Conservation (phyloP, 2,329 filamentous ascomycete genomes). For the Coniochaeta pulveracea region DNA sequence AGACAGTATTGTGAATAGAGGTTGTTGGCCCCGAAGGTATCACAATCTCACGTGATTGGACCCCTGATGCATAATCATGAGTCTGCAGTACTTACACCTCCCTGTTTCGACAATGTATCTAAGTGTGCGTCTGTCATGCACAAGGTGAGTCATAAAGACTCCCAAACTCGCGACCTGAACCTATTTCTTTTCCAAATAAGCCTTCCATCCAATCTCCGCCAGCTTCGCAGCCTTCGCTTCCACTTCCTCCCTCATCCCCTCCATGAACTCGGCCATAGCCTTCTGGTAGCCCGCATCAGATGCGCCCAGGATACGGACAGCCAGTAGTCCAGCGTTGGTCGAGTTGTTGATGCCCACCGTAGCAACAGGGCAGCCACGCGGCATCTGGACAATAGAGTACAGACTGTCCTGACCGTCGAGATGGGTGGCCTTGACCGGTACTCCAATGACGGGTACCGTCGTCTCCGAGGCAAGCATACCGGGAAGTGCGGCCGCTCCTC, state of each 20-base stretch:
- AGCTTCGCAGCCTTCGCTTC: conserved; percentile 46
- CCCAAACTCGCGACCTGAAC: too few species aligned
- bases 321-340: conserved; percentile 65
- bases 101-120: too few species aligned
- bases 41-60: too few species aligned
- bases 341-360: conserved; percentile 75
- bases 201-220: conserved; percentile 39
- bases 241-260: conserved; percentile 50
- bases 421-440: conserved; percentile 64
- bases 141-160: too few species aligned
- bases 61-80: too few species aligned
- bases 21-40: too few species aligned
- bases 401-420: conserved; percentile 63
- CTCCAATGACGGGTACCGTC: conserved; percentile 63
- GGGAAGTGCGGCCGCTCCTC: conserved; percentile 61
- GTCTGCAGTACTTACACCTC: too few species aligned
- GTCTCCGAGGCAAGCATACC: conserved; percentile 68
- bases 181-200: conserved; percentile 30
- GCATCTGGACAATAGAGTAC: conserved; percentile 69
- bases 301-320: conserved; percentile 54
- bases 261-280: conserved; percentile 48
- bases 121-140: too few species aligned
- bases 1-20: too few species aligned
- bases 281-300: conserved; percentile 36
- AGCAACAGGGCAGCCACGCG: conserved; percentile 59